A percentile compares a stretch with the other conserved stretches of the same genome.
Evolutionary conservation across 345 rosid genomes (phyloP).

Genomic region (Linum trigynum): DNA sequence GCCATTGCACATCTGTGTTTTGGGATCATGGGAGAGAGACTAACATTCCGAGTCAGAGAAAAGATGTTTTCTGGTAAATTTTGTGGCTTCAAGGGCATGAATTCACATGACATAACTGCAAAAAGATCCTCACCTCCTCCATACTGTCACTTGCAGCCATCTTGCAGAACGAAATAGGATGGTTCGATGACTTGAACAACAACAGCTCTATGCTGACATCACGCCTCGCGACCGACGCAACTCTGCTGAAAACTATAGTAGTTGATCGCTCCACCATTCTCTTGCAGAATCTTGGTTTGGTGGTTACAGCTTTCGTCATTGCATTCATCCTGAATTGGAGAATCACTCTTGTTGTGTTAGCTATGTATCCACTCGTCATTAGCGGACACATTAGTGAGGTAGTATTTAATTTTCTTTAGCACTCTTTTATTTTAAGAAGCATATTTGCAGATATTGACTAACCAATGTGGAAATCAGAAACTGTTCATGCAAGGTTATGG

Average conservation of each 20-base stretch:
- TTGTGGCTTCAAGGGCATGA: background rate
- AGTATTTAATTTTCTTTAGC: slow-evolving; percentile 1
- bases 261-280: slow-evolving; percentile 79
- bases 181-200: slow-evolving; percentile 84
- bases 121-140: background rate
- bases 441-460: background rate
- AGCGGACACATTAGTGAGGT: slow-evolving; percentile 99
- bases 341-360: slow-evolving; percentile 75
- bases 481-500: slow-evolving; percentile 96
- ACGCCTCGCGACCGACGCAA: slow-evolving; percentile 74
- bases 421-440: background rate
- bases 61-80: slow-evolving; percentile 62
- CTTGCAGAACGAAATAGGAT: slow-evolving; percentile 80
- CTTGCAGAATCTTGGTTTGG: slow-evolving; percentile 67
- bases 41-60: slow-evolving; percentile 84
- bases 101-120: background rate
- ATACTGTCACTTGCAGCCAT: slow-evolving; percentile 40
- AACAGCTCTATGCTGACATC: slow-evolving; percentile 81
- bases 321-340: slow-evolving; percentile 93
- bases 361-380: slow-evolving; percentile 73
- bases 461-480: slow-evolving; percentile 40
- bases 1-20: slow-evolving; percentile 61
- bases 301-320: slow-evolving; percentile 60
- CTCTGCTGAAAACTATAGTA: slow-evolving; percentile 58
- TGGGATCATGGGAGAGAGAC: slow-evolving; percentile 88